phyloP scores from a whole-genome alignment of 116 monocot genomes.

The Posidonia oceanica region DNA sequence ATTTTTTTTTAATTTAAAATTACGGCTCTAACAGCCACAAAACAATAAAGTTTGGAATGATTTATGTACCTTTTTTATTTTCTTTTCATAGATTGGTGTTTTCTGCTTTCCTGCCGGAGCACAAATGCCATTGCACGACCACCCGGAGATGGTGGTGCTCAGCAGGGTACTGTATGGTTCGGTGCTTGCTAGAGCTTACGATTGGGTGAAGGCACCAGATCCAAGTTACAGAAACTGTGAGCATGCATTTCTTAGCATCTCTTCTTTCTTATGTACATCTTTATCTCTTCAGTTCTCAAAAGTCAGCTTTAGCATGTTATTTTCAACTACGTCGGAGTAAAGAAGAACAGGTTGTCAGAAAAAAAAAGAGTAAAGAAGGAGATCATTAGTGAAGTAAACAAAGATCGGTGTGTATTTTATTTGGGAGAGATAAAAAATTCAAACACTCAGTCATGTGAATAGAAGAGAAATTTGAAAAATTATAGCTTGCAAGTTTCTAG shows the following conservation, averaged over 20 bases:
- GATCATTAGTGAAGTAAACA: too few relatives aligned
- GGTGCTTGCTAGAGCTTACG: slow-evolving; percentile 15
- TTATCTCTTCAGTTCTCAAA: not conserved
- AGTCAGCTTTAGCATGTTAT: not conserved
- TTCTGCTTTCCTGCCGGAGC: slow-evolving; percentile 53
- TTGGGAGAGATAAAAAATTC: too few relatives aligned
- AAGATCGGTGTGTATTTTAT: too few relatives aligned
- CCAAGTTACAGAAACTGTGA: slow-evolving; percentile 4
- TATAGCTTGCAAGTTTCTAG: too few relatives aligned
- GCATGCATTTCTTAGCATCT: not conserved
- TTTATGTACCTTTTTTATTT: not conserved
- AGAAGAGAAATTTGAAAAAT: too few relatives aligned
- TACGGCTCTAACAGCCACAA: too few relatives aligned
- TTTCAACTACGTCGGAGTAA: too few relatives aligned
- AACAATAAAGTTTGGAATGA: too few relatives aligned
- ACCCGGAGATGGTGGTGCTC: slow-evolving; percentile 38
- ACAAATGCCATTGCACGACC: slow-evolving; percentile 32
- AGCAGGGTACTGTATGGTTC: slow-evolving; percentile 39
- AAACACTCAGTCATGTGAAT: too few relatives aligned
- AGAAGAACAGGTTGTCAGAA: too few relatives aligned
- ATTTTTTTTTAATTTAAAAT: too few relatives aligned
- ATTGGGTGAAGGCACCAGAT: slow-evolving; percentile 15
- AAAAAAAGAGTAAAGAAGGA: too few relatives aligned
- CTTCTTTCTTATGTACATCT: not conserved
- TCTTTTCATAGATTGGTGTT: slow-evolving; percentile 25